Conservation (phyloP, 441 rosid species). For the Pelargonium myrrhifolium region DNA sequence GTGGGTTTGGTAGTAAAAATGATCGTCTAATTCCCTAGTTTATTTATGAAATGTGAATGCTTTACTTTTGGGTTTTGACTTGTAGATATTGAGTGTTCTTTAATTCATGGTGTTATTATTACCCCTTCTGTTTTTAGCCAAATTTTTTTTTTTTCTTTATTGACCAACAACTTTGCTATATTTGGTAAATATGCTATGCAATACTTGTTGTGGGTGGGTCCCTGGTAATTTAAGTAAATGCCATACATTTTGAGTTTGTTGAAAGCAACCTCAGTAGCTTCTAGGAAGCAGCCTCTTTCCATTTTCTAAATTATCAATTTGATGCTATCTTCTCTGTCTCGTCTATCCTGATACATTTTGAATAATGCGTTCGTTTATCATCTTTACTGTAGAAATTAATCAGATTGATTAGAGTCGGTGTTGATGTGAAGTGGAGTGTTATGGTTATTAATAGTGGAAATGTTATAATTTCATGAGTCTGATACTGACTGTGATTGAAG, state of each 20-base stretch:
- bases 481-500: background rate
- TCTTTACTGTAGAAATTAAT: background rate
- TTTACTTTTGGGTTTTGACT: conserved; percentile 4
- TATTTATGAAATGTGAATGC: background rate
- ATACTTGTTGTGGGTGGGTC: background rate
- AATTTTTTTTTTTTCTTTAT: background rate
- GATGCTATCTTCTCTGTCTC: background rate
- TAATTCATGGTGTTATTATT: background rate
- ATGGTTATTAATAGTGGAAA: background rate
- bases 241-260: background rate
- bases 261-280: background rate
- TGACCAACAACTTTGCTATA: background rate
- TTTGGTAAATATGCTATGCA: background rate
- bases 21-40: background rate
- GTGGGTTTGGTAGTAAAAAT: no score
- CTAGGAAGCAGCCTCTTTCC: background rate
- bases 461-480: background rate
- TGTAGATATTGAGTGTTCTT: background rate
- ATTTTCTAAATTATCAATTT: background rate
- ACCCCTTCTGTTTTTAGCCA: background rate
- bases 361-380: background rate
- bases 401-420: background rate
- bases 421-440: background rate
- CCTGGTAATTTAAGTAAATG: background rate
- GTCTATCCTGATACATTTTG: background rate